A percentile compares a stretch with the other conserved stretches of the same genome.
These are phyloP conservation scores for Lentinula detonsa DNA, from an alignment of 768 basidiomycete species.

Conservation along the genomic window DNA sequence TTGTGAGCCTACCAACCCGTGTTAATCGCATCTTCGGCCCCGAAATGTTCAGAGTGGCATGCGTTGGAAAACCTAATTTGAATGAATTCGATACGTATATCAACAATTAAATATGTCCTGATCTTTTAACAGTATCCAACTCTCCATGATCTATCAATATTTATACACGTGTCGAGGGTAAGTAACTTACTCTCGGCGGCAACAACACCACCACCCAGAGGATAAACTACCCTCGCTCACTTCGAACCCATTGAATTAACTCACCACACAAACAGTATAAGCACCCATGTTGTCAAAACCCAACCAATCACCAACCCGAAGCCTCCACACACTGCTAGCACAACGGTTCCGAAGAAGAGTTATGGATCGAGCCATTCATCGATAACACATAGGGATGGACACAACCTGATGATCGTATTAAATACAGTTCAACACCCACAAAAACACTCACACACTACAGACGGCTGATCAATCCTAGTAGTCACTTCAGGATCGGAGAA, in stretches of 20 bases:
- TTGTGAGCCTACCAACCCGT: conserved; percentile 11
- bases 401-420: conserved; percentile 89
- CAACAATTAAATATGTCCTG: not conserved
- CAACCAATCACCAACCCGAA: conserved; percentile 79
- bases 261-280: conserved; percentile 53
- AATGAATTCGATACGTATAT: not conserved
- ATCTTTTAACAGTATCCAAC: too few species aligned
- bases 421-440: conserved; percentile 37
- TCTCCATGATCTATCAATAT: too few species aligned
- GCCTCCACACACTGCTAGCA: conserved; percentile 82
- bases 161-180: too few species aligned
- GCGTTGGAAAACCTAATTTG: conserved; percentile 21
- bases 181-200: conserved; percentile 29
- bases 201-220: conserved; percentile 64
- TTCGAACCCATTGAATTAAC: conserved; percentile 90
- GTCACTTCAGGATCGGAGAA: conserved; percentile 25
- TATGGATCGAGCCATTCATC: conserved; percentile 56
- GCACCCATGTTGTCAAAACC: not conserved
- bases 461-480: conserved; percentile 26
- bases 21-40: conserved; percentile 27
- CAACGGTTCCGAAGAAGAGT: conserved; percentile 34
- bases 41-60: conserved; percentile 20
- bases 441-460: conserved; percentile 78
- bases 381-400: conserved; percentile 79
- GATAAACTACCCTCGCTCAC: conserved; percentile 51